Evolutionary conservation across 108 stramenopile species (phyloP).

Genomic region (Skeletonema potamos): DNA sequence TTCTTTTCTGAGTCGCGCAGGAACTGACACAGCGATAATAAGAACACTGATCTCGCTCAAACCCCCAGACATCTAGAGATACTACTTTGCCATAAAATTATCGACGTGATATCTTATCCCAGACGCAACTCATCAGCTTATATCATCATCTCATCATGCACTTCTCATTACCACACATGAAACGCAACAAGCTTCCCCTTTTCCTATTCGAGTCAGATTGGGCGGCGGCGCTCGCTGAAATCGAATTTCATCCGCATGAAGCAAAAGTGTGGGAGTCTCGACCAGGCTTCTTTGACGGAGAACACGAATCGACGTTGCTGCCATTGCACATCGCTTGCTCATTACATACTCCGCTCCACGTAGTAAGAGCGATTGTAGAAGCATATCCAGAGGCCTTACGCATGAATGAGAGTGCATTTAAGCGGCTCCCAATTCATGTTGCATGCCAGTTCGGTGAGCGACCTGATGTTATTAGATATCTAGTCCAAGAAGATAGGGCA

Average conservation of each 20-base stretch:
- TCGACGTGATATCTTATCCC: too few species aligned
- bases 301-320: constrained; percentile 66
- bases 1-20: too few species aligned
- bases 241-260: constrained; percentile 66
- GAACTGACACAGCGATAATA: too few species aligned
- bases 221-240: constrained; percentile 57
- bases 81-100: too few species aligned
- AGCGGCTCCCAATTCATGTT: constrained; percentile 78
- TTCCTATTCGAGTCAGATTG: constrained; percentile 80
- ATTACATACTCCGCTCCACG: constrained; percentile 60
- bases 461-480: constrained; percentile 62
- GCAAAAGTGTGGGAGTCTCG: constrained; percentile 75
- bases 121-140: too few species aligned
- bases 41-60: too few species aligned
- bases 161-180: background rate
- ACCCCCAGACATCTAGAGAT: too few species aligned
- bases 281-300: constrained; percentile 82
- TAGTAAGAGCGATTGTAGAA: constrained; percentile 57
- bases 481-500: constrained; percentile 54
- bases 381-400: constrained; percentile 65
- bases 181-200: constrained; percentile 28
- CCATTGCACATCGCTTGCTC: constrained; percentile 86
- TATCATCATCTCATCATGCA: background rate
- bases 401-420: constrained; percentile 59
- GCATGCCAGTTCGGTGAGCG: constrained; percentile 74